Evolutionary conservation across 2,329 filamentous ascomycete species (phyloP), one percentile per base, ranked within the genome.

Genomic region (Sclerotinia subarctica): DNA sequence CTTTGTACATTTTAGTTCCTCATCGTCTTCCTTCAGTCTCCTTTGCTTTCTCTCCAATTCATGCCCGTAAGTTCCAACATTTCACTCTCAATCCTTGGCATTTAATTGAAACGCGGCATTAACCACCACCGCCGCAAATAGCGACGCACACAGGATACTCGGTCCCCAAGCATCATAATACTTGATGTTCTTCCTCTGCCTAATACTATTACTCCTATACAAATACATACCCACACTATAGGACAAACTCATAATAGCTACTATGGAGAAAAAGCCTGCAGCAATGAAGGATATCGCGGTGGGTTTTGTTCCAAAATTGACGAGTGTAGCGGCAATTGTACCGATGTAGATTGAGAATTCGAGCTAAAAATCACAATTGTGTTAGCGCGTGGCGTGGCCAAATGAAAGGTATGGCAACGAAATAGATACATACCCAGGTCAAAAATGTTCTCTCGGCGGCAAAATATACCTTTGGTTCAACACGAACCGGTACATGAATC

Each of bases 401-500:
- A 19, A 5, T 7, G 17, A 35, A 47, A 8, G 49, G 21, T 17
- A 69, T 77, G 65, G 67, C 35, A 56, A 65, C 8, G 54, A n/a
- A 24, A 68, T 17, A 57, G 42, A 7, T 21, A 76, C 87, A 81
- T 80, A 91, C 89, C 93, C 95, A 99, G 71, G 93, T 92, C 68
- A 99, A 85, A 81, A 97, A 99, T 0, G 95, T 99, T 72, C 95
- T 88, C 80, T 99, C 95, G 0, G 93, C 94, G 29, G 95, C 95
- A 77, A 99, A 97, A 79, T 93, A 97, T 63, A 99, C 95, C 81
- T 99, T 99, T 46, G 95, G 95, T 79, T 99, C 95, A 46, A 99
- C 94, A 60, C 95, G 89, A 67, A 98, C 90, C 19, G 94, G 94
- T 32, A 99, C 95, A 76, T 98, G 94, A 69, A 99, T 98, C 78